phyloP scores from a whole-genome alignment of 2,329 filamentous ascomycete species.

The Curvularia eragrostidis region DNA sequence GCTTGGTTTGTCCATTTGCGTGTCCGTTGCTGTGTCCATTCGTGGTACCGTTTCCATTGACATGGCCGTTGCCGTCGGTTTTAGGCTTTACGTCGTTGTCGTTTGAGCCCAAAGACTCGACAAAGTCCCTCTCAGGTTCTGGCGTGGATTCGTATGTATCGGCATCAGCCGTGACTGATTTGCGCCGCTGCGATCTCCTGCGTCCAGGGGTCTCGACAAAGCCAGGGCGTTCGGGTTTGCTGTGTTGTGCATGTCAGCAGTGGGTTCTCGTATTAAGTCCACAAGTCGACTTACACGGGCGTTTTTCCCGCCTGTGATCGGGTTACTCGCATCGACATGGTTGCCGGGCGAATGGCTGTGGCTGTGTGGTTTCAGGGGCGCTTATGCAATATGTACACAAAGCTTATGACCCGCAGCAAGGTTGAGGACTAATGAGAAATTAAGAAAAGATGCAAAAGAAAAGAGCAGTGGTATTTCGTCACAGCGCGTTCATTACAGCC shows the following conservation, averaged over 20 bases:
- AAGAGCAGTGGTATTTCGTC: slow-evolving; percentile 9
- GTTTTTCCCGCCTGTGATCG: slow-evolving; percentile 58
- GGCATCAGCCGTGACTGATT: slow-evolving; percentile 43
- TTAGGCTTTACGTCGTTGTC: slow-evolving; percentile 8
- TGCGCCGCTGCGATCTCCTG: slow-evolving; percentile 52
- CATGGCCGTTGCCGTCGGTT: slow-evolving; percentile 40
- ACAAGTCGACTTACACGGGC: slow-evolving; percentile 49
- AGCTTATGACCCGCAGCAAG: neutral
- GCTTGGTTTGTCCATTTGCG: slow-evolving; percentile 43
- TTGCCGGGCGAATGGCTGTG: slow-evolving; percentile 15
- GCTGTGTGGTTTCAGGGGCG: slow-evolving; percentile 23
- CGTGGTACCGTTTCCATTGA: slow-evolving; percentile 41
- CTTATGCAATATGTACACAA: slow-evolving; percentile 2
- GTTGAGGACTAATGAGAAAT: slow-evolving; percentile 3
- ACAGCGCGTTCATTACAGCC: slow-evolving; percentile 18
- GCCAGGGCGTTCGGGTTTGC: slow-evolving; percentile 52
- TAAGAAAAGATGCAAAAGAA: neutral
- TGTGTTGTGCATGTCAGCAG: slow-evolving; percentile 38
- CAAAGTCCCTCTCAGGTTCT: slow-evolving; percentile 36
- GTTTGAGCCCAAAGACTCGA: slow-evolving; percentile 13
- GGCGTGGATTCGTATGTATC: slow-evolving; percentile 47
- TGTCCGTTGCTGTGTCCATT: slow-evolving; percentile 30
- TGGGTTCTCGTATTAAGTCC: neutral
- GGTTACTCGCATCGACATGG: slow-evolving; percentile 53
- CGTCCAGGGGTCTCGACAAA: slow-evolving; percentile 59